Evolutionary conservation across 805 yeast species (phyloP).

Genomic region (Saturnispora diversa): DNA sequence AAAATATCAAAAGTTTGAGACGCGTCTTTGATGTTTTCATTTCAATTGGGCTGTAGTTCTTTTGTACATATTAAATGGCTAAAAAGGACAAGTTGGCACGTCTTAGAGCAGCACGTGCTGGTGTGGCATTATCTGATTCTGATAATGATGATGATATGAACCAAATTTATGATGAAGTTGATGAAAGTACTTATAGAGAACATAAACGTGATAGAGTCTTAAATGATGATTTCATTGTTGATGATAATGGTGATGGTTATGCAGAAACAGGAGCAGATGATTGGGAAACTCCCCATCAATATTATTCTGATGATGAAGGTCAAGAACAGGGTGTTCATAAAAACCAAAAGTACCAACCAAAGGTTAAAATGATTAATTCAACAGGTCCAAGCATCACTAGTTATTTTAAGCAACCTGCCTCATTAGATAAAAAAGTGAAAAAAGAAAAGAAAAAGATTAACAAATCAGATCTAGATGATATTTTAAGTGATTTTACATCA

Average conservation of each 20-base stretch:
- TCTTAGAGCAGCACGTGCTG: slow-evolving; percentile 55
- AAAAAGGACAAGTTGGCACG: slow-evolving; percentile 44
- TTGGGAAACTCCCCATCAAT: slow-evolving; percentile 57
- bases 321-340: slow-evolving; percentile 31
- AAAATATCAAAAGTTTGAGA: background rate
- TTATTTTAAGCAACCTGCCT: slow-evolving; percentile 36
- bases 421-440: slow-evolving; percentile 15
- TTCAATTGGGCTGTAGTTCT: no score
- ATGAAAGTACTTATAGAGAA: slow-evolving; percentile 67
- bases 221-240: slow-evolving; percentile 89
- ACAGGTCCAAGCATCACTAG: slow-evolving; percentile 12
- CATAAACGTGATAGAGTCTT: slow-evolving; percentile 73
- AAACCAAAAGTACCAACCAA: slow-evolving; percentile 27
- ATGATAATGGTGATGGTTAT: slow-evolving; percentile 89
- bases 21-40: background rate
- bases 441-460: slow-evolving; percentile 22
- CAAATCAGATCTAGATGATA: slow-evolving; percentile 54
- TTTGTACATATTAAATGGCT: no score
- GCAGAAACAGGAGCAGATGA: slow-evolving; percentile 91
- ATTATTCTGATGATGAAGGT: slow-evolving; percentile 54
- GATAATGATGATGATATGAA: slow-evolving; percentile 39
- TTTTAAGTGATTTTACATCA: slow-evolving; percentile 47
- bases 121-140: slow-evolving; percentile 41
- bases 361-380: slow-evolving; percentile 20
- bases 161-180: slow-evolving; percentile 79